These are phyloP conservation scores for Maudiozyma turicensis DNA, from an alignment of 805 yeast species.

Conservation along the genomic window DNA sequence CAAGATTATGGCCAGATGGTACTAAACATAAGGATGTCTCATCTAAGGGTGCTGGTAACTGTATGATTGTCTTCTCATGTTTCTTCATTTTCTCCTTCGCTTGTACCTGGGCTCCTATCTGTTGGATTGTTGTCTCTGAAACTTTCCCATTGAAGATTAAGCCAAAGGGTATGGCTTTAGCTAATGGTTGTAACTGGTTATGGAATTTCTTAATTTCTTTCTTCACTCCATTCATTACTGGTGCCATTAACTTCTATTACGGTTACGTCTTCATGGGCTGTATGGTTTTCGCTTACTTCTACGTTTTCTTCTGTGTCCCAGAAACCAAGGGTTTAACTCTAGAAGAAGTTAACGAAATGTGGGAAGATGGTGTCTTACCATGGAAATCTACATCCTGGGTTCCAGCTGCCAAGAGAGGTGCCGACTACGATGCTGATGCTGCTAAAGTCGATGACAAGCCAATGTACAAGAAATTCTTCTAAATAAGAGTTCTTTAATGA, in stretches of 20 bases:
- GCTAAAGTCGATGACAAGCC: conserved; percentile 10
- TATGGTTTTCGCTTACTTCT: conserved; percentile 43
- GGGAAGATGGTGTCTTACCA: conserved; percentile 28
- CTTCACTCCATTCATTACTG: conserved; percentile 55
- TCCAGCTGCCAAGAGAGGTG: conserved; percentile 31
- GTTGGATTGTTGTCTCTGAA: conserved; percentile 47
- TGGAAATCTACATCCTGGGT: conserved; percentile 37
- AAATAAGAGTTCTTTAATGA: too few species aligned
- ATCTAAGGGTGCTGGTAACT: conserved; percentile 49
- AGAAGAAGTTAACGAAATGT: conserved; percentile 66
- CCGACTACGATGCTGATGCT: conserved; percentile 8
- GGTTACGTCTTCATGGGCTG: conserved; percentile 55
- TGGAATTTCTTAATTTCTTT: conserved; percentile 58
- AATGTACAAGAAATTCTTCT: conserved; percentile 8
- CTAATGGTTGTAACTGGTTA: conserved; percentile 49
- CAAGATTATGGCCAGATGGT: conserved; percentile 31
- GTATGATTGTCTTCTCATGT: conserved; percentile 59
- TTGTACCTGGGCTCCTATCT: conserved; percentile 61
- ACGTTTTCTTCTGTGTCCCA: conserved; percentile 19
- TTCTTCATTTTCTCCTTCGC: conserved; percentile 60
- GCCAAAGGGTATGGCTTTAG: conserved; percentile 43
- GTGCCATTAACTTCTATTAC: conserved; percentile 34
- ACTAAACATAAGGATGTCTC: conserved; percentile 26
- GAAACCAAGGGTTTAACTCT: conserved; percentile 47
- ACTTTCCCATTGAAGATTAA: conserved; percentile 46